Evolutionary conservation across 805 yeast species (phyloP), one percentile per base, ranked within the genome.

Genomic region (Candida khao-thaluensis): DNA sequence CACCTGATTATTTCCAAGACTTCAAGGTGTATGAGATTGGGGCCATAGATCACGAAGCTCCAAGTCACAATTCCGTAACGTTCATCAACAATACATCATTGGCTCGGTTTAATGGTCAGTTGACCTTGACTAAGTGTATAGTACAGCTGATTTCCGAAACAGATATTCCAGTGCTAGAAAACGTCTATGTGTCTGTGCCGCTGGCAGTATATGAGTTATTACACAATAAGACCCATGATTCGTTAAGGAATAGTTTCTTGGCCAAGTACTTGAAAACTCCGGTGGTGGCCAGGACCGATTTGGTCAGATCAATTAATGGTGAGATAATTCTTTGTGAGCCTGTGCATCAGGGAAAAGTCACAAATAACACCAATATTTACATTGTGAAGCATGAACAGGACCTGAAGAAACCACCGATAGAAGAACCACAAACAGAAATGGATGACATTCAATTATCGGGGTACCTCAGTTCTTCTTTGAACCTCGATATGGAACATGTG

Each of bases 321-420:
- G 51, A 52, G 5, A 71, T 86, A 2, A 49, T 75, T 3, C 70
- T 81, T 17, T 77, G 88, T 54, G 95, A 85, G 49, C 95, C 95
- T 0, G 70, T 77, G 2, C 77, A 74, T 29, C 95, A 85, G 54
- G 95, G 95, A 1, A 47, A 56, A 5, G 50, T 83, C 1, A 56
- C 62, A 15, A 40, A 47, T 1, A 56, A 59, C 1, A 80, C 91
- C 0, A 64, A 64, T n/a, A 60, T 86, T 2, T 72, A 80, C 2
- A 59, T 85, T 21, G 73, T 81, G 12, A 73, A 70, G 10, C 34
- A 49, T 17, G 40, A 41, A 8, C 53, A 57, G n/a, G 35, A n/a
- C n/a, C 29, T 7, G 12, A 26, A 26, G 38, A 28, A 18, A 31
- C 21, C 15, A 44, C 38, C 4, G 7, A 22, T 10, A 8, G 7